Conservation (phyloP, 305 asterid species). For the Solanum hybrid region DNA sequence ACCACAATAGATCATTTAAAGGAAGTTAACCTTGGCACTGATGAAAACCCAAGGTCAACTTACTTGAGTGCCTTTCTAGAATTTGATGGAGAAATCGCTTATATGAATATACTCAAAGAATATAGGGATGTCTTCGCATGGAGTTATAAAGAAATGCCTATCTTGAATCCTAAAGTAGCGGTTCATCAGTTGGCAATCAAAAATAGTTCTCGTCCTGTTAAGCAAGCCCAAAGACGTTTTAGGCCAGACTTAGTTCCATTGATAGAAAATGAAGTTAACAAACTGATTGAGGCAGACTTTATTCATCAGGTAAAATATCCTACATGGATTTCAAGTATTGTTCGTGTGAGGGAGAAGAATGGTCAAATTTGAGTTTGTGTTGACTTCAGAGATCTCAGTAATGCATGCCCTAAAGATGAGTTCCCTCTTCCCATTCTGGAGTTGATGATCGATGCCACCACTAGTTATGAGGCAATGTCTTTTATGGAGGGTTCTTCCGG, state of each 20-base stretch:
- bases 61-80: not conserved
- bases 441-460: not conserved
- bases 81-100: not conserved
- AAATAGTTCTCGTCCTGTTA: not conserved
- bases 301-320: not conserved
- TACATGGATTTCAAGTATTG: not conserved
- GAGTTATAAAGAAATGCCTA: not conserved
- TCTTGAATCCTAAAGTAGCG: not conserved
- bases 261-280: not conserved
- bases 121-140: not conserved
- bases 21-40: not conserved
- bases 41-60: not conserved
- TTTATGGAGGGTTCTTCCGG: not conserved
- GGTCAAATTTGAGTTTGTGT: not conserved
- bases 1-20: too few relatives aligned
- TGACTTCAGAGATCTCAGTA: not conserved
- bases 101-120: not conserved
- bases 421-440: not conserved
- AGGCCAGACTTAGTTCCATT: not conserved
- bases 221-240: not conserved
- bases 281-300: not conserved
- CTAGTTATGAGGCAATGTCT: not conserved
- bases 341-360: not conserved
- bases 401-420: not conserved
- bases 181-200: not conserved